A percentile compares a stretch with the other conserved stretches of the same genome.
These are phyloP conservation scores for Aureobasidium sp. DNA, from an alignment of 2,329 filamentous ascomycete species.

Conservation along the genomic window DNA sequence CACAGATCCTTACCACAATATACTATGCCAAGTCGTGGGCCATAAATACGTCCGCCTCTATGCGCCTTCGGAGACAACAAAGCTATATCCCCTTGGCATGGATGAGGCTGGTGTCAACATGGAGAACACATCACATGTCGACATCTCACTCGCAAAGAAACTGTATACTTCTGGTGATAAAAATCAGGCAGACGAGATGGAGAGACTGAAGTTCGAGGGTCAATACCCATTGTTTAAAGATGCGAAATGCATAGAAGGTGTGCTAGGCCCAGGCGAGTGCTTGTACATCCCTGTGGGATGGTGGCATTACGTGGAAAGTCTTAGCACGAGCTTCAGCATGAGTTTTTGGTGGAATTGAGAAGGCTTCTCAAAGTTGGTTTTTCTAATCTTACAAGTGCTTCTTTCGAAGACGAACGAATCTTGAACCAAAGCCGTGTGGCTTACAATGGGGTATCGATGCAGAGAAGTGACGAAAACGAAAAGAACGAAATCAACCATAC, in stretches of 20 bases:
- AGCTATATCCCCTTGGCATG: constrained; percentile 52
- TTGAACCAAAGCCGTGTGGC: not conserved
- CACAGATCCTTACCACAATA: constrained; percentile 89
- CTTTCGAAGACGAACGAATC: not conserved
- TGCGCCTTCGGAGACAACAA: constrained; percentile 51
- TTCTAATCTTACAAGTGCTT: not conserved
- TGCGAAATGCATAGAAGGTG: constrained; percentile 63
- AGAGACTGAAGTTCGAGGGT: constrained; percentile 22
- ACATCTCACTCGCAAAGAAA: constrained; percentile 41
- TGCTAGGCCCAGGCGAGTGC: constrained; percentile 73
- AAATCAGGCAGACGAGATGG: constrained; percentile 12
- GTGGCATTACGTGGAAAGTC: constrained; percentile 93
- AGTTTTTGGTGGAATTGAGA: constrained; percentile 86
- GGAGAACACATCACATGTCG: constrained; percentile 78
- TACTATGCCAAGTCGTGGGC: constrained; percentile 82
- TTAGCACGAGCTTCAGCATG: constrained; percentile 84
- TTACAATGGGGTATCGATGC: constrained; percentile 9
- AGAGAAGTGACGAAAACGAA: not conserved
- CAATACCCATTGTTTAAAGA: constrained; percentile 47
- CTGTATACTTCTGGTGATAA: constrained; percentile 13
- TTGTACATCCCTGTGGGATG: constrained; percentile 88
- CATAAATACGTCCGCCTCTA: constrained; percentile 90
- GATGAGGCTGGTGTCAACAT: constrained; percentile 71
- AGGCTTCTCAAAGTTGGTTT: not conserved
- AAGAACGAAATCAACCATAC: not conserved